phyloP scores from a whole-genome alignment of 208 protist species.

The Trypanosoma cruzi region DNA sequence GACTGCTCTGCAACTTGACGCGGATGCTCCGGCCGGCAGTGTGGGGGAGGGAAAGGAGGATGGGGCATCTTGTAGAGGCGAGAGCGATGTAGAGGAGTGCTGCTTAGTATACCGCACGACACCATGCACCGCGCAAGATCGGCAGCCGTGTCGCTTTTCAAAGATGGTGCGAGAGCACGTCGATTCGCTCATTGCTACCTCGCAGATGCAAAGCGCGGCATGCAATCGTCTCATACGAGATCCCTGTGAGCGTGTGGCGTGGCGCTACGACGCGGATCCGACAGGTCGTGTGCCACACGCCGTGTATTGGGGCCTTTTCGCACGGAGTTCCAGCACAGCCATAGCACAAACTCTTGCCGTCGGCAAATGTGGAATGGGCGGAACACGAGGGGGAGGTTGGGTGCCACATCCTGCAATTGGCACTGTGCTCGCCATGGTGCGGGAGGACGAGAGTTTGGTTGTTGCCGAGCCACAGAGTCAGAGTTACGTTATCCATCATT shows the following conservation, averaged over 20 bases:
- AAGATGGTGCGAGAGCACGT: constrained; percentile 33
- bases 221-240: constrained; percentile 38
- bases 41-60: constrained; percentile 3
- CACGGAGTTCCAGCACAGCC: neutral
- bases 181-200: constrained; percentile 33
- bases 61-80: neutral
- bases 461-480: constrained; percentile 32
- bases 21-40: constrained; percentile 12
- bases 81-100: neutral
- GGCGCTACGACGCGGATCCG: constrained; percentile 55
- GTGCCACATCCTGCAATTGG: neutral
- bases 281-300: constrained; percentile 47
- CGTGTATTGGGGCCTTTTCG: constrained; percentile 64
- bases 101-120: constrained; percentile 28
- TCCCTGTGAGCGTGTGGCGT: constrained; percentile 36
- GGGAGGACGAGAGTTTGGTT: constrained; percentile 69
- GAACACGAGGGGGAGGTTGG: neutral
- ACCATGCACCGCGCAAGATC: constrained; percentile 15
- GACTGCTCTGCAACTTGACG: constrained; percentile 57
- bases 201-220: constrained; percentile 36
- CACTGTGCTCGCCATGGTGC: constrained; percentile 57
- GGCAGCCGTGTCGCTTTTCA: constrained; percentile 42
- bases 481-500: constrained; percentile 61
- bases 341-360: neutral
- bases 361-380: neutral